A percentile compares a stretch with the other conserved stretches of the same genome.
Conservation (phyloP, 345 rosid species). For the thale cress (Arabidopsis thaliana) region DNA sequence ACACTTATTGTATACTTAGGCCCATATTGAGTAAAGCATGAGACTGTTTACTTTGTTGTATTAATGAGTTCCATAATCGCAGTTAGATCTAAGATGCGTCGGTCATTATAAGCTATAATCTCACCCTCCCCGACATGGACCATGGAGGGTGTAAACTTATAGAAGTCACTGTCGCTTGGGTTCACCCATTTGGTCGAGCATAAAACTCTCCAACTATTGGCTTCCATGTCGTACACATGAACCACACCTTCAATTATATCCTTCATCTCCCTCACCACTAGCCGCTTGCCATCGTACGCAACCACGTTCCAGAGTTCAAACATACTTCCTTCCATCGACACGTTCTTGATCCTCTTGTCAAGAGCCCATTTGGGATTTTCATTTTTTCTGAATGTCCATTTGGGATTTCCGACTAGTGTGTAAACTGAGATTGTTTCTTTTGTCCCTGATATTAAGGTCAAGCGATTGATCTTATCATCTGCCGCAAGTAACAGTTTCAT, state of each 20-base stretch:
- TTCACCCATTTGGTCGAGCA: neutral
- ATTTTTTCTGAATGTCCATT: neutral
- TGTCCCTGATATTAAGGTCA: neutral
- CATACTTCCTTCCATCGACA: neutral
- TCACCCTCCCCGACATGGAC: neutral
- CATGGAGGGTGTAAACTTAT: neutral
- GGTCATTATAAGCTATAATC: neutral
- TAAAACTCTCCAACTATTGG: neutral
- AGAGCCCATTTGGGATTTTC: neutral
- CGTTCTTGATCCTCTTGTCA: neutral
- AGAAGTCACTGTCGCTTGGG: neutral
- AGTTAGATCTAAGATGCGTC: neutral
- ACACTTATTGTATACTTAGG: too few species aligned
- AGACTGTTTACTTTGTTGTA: neutral
- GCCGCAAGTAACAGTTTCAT: neutral
- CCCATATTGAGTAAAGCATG: neutral
- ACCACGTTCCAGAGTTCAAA: neutral
- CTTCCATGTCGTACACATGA: neutral
- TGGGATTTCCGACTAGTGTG: neutral
- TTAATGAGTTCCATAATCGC: neutral
- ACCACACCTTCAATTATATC: neutral
- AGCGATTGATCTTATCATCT: neutral
- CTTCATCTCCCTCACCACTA: neutral
- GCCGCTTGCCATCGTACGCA: neutral
- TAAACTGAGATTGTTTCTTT: slow-evolving; percentile 2